Evolutionary conservation across 2,329 filamentous ascomycete species (phyloP).

Genomic region (Beauveria scarabaeidicola): DNA sequence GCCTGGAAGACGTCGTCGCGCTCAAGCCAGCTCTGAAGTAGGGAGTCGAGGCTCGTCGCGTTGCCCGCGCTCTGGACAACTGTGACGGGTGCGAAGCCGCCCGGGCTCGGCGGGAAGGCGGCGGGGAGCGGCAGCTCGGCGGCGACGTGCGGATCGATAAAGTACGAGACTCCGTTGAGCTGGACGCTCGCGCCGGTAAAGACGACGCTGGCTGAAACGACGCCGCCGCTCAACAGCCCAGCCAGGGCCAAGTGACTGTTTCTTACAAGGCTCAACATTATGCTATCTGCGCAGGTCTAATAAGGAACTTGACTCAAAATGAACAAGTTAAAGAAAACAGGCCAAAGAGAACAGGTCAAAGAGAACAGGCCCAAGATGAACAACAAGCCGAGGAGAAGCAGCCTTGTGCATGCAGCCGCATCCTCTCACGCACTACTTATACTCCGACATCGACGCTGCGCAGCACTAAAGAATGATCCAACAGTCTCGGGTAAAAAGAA

Average conservation of each 20-base stretch:
- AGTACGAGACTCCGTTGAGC: constrained; percentile 1
- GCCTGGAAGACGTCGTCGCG: constrained; percentile 22
- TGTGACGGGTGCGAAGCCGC: constrained; percentile 25
- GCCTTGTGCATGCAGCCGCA: no score
- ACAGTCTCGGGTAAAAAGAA: not conserved
- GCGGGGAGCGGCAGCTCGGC: not conserved
- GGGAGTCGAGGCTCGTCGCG: constrained; percentile 14
- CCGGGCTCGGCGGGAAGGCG: not conserved
- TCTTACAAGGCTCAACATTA: not conserved
- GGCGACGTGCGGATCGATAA: constrained; percentile 6
- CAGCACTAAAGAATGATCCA: no score
- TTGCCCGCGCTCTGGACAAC: constrained; percentile 21
- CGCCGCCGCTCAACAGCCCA: not conserved
- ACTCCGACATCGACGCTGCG: no score
- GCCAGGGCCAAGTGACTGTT: not conserved
- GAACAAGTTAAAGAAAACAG: no score
- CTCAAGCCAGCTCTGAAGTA: constrained; percentile 24
- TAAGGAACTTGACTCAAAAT: no score
- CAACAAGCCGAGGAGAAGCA: no score
- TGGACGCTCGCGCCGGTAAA: constrained; percentile 7
- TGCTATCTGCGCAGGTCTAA: not conserved
- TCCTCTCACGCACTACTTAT: no score
- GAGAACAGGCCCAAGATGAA: no score
- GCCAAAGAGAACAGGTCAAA: no score
- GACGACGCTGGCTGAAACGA: not conserved